Percentiles rank a stretch among this genome's conserved stretches.
phyloP scores from a whole-genome alignment of 1,284 basidiomycete genomes.

The Lignosus rhinocerotis region DNA sequence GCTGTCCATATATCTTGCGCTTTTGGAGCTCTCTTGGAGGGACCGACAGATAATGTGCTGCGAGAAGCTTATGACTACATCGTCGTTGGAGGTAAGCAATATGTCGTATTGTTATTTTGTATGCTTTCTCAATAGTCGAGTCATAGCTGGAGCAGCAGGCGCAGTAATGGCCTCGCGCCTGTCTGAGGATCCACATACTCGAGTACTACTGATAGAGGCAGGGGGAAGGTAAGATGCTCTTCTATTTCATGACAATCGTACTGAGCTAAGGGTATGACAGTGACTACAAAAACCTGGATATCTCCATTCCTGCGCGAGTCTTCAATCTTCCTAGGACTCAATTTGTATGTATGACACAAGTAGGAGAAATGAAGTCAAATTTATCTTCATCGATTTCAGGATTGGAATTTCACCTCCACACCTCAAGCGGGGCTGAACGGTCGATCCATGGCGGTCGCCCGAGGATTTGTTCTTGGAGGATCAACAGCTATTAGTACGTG shows the following conservation, averaged over 20 bases:
- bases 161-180: conserved; percentile 30
- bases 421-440: conserved; percentile 29
- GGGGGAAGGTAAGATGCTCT: conserved; percentile 12
- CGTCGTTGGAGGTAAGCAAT: too few species aligned
- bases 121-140: too few species aligned
- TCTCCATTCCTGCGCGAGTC: neutral
- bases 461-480: conserved; percentile 29
- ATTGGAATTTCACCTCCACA: conserved; percentile 23
- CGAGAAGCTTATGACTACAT: too few species aligned
- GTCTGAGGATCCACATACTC: conserved; percentile 20
- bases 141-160: conserved; percentile 21
- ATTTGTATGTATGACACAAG: neutral
- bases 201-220: conserved; percentile 30
- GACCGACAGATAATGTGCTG: too few species aligned
- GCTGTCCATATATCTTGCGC: too few species aligned
- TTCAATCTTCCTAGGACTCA: neutral
- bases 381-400: neutral
- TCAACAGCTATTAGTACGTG: conserved; percentile 25
- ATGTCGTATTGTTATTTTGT: too few species aligned
- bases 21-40: too few species aligned
- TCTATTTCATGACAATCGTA: neutral
- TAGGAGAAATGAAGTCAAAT: neutral
- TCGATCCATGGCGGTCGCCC: conserved; percentile 24
- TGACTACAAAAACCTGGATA: conserved; percentile 1
- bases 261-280: neutral